Percentiles rank a stretch among this genome's conserved stretches.
phyloP scores from a whole-genome alignment of 2,329 filamentous ascomycete genomes.

The Penicillium decumbens region DNA sequence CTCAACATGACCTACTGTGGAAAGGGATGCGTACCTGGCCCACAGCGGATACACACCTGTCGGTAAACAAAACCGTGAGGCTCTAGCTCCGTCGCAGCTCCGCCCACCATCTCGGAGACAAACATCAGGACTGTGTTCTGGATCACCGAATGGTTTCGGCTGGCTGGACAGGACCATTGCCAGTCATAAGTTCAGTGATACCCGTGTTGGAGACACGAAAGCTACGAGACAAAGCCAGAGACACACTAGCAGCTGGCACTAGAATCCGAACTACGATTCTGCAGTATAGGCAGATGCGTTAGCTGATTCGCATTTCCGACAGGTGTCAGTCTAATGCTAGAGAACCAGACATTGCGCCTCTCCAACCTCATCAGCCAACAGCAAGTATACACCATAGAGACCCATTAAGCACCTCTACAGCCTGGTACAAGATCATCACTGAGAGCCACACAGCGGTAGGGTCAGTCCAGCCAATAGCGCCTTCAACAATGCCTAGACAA shows the following conservation, averaged over 20 bases:
- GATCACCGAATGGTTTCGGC: background rate
- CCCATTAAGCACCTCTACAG: background rate
- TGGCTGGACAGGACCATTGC: background rate
- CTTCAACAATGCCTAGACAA: background rate
- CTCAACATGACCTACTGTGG: background rate
- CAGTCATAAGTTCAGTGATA: background rate
- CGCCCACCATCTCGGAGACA: background rate
- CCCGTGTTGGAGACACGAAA: background rate
- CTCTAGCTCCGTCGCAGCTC: conserved; percentile 9
- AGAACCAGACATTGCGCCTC: background rate
- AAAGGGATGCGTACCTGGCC: background rate
- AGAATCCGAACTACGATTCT: background rate
- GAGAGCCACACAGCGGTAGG: background rate
- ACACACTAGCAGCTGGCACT: conserved; percentile 5
- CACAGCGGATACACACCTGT: background rate
- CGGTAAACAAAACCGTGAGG: conserved; percentile 5
- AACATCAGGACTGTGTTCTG: background rate
- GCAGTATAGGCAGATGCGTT: too few species aligned
- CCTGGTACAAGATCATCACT: background rate
- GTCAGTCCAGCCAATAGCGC: background rate
- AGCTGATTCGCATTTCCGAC: too few species aligned
- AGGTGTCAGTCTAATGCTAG: background rate
- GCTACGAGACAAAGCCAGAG: background rate
- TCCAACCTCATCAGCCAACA: background rate
- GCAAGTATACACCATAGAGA: background rate